Evolutionary conservation across 805 yeast species (phyloP), one percentile per base, ranked within the genome.

Genomic region (Danielia oregonensis): DNA sequence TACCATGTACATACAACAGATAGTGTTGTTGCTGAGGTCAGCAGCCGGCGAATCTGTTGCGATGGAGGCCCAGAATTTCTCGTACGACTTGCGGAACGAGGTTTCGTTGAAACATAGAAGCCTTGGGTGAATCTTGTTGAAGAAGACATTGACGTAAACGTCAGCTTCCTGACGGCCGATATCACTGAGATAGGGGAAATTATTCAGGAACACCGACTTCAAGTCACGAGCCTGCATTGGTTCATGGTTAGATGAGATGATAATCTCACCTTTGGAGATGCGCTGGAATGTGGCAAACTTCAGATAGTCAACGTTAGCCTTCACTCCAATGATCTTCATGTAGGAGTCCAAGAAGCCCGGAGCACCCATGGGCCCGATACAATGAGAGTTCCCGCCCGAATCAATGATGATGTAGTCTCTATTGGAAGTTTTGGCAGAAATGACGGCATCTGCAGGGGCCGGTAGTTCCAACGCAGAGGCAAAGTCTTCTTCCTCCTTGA

Each of bases 1-100:
- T 10, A 72, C 69, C 46, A 71, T 56, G 44, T 71, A 73, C 8
- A 73, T 63, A 29, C 70, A 61, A 29, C 76, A 72, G 13, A 71
- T 55, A 14, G n/a, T 12, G 12, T 16, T 19, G 23, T 30, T 30
- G 22, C 28, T 4, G n/a, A 30, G 15, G 12, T 8, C 10, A 5
- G 7, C 8, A 17, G 12, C 33, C 6, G 10, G 19, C 12, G 22
- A n/a, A 16, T 22, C 21, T n/a, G 10, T 6, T 5, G 11, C 9
- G 4, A n/a, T 5, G 21, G 19, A 4, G 13, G 4, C 12, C 35
- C 35, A 32, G 30, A 32, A 32, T n/a, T 19, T 30, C 15, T 17
- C 26, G 16, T 25, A 22, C 3, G 16, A 5, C 11, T 26, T n/a
- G 11, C 30, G 12, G 30, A 32, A 32, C 5, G 15, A 2, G 13